Base-by-base conservation (phyloP, 108 stramenopile genomes). In the Pseudonitzschia pungens region DNA sequence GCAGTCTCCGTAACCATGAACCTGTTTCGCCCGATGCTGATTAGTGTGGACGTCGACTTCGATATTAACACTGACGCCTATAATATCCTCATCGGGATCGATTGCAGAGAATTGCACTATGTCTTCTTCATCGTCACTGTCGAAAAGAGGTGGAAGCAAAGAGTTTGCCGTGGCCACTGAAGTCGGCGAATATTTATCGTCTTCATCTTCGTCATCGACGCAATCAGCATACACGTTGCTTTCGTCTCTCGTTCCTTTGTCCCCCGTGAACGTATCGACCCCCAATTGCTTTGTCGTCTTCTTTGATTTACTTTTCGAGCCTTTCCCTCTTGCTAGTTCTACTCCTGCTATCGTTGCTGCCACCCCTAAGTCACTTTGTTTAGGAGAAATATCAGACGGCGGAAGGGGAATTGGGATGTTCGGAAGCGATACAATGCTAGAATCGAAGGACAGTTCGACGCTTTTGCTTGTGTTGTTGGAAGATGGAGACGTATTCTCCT, bases 401-500 rank as follows among this genome's bases (percentile, higher is more conserved):
- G 54, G 54, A 3, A 55, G 22, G 20, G 54, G 24, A 22, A 55
- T 11, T 4, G 54, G 2, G 26, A 22, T 4, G 54, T 55, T 20
- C 7, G 54, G 24, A 20, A 55, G 21, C 24, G 54, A 55, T 22
- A 55, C 54, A 10, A 24, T 55, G 1, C 2, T 55, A 22, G 54
- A 22, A 24, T 55, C 54, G 50, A 51, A n/a, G n/a, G 50, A n/a
- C 4, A n/a, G 9, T n/a, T n/a, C n/a, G 12, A 26, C 54, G 24
- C 4, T 55, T 1, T 22, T 26, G 24, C 20, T 12, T 11, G 24
- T 55, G 54, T 10, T 55, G 0, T 24, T 26, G 54, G 54, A 55
- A 26, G 54, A 55, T 55, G 54, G 54, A 26, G 20, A 26, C 9
- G 54, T 10, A 55, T 55, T 55, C 54, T 55, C 54, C 24, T 55